Evolutionary conservation across 495 filamentous ascomycete genomes (phyloP), one percentile per base, ranked within the genome.

Genomic region (Hypoxylon crocopeplum): DNA sequence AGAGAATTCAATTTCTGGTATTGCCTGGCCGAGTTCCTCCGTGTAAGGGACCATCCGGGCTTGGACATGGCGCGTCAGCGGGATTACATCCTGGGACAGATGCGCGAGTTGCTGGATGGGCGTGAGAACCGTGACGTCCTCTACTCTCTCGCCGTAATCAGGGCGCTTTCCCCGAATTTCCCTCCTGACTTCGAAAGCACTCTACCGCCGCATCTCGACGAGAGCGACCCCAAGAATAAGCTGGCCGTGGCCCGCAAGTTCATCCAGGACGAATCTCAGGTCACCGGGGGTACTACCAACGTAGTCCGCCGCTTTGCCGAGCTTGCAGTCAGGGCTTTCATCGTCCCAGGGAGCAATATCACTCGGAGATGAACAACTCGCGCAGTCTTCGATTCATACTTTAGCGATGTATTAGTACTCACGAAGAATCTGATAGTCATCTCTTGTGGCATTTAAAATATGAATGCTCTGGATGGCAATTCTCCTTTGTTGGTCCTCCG

Each of bases 71-170:
- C 78, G 21, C 83, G 80, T 54, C 77, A 82, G 46, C 81, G 91
- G 19, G 88, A 92, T 38, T 80, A 85, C 48, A 81, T 83, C 1
- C 74, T 96, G 7, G 67, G 59, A 3, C 77, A 76, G 5, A 81
- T 87, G 67, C 86, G 91, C 36, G 78, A 79, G 32, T 74, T 93
- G 4, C 80, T 96, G 7, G 87, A 92, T 54, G 86, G 84, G 48
- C 82, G 84, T 15, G 92, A 97, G 75, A 93, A 93, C 65, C 86
- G 92, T n/a, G 92, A 97, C 61, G 90, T 95, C 6, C 81, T 96
- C 25, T 97, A 97, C 70, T 93, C 90, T 10, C 86, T 97, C 54
- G 89, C 89, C 19, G 84, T 96, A 45, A 84, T 87, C 7, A 85
- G 92, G 15, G 85, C 90, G 59, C 79, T 90, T 30, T 87, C 90